Base-by-base conservation (phyloP, 805 yeast species). In the Clavispora vitiphila region DNA sequence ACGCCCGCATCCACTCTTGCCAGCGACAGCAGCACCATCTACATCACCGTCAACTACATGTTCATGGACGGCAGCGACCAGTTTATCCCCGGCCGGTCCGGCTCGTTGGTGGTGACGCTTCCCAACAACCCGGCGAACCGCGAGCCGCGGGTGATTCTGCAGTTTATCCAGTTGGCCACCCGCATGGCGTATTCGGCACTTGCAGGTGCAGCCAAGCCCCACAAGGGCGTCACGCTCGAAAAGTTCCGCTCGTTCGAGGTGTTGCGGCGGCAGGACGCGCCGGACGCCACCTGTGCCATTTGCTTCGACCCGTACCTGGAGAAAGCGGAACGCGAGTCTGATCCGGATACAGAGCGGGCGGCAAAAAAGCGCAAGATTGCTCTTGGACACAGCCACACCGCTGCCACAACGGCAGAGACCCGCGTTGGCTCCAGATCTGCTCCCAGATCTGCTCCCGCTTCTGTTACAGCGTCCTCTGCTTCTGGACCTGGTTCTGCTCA, bases 101-200 rank as follows among this genome's bases (percentile, higher is more conserved):
- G 87, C 0, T 74, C 84, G 1, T 64, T 83, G 26, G 72, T 81
- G 25, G 62, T 83, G 51, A 77, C 81, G 31, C 77, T 83, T 23
- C 86, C 89, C n/a, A 80, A 81, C 51, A 78, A 78, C 34, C 75
- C 82, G 0, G 61, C 71, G 14, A 77, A 78, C 43, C 67, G 80
- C 23, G 78, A 81, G 40, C 83, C 80, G n/a, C 72, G 74, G 27
- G 71, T 77, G 26, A 65, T 83, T 24, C 81, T 78, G 53, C 78
- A 76, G 26, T 69, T 83, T 41, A 76, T 84, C 10, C 67, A 81
- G 21, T 61, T 83, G 42, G 88, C 89, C 2, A 81, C 90, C 0
- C 78, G 80, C 20, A 72, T 83, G 60, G 89, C 89, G 1, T 70
- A 81, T 32, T 57, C 82, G 30, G 78, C 86, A 12, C 76, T 83